Evolutionary conservation across 2,329 filamentous ascomycete genomes (phyloP), one percentile per base, ranked within the genome.

Genomic region (Clathrospora elynae): DNA sequence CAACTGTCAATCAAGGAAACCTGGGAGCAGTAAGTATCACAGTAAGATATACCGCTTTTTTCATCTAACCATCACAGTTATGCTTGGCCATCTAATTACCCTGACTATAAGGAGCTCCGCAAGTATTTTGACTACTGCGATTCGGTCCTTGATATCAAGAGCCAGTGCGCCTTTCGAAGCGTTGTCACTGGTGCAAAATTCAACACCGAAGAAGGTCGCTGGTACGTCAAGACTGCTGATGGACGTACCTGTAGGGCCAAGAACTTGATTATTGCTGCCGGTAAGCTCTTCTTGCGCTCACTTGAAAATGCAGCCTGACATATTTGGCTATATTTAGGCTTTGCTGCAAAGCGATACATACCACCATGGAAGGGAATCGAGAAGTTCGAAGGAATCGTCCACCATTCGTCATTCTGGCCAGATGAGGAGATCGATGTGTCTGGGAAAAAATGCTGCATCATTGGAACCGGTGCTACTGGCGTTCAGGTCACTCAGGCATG

Each of bases 391-490:
- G 82, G 82, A 11, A 55, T 72, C 3, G 72, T 82, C 11, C 73
- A 80, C 53, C 80, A 83, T 61, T 77, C 79, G 0, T 78, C 78
- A 3, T 77, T 77, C 61, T 83, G 80, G 80, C 79, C 81, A 1
- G 69, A 79, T 4, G 2, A 71, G 77, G 6, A 67, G 75, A 67
- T 84, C 22, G 71, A 78, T 32, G 73, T 81, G 20, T 68, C 71
- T 16, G 74, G 73, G 35, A 84, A 84, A 61, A 73, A 74, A 11
- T 75, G 78, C 34, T 82, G 76, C 8, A 74, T 85, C 48, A 78
- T 85, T 25, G 83, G 83, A 8, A 84, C 81, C 0, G 82, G 82
- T 2, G 78, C 82, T 0, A 79, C 79, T 0, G 82, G 82, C 0
- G 78, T 85, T 1, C 82, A 85, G 52, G 76, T 83, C 33, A 73